A percentile compares a stretch with the other conserved stretches of the same genome.
Conservation (phyloP, 805 yeast species). For the Barnettozyma wickerhamii region DNA sequence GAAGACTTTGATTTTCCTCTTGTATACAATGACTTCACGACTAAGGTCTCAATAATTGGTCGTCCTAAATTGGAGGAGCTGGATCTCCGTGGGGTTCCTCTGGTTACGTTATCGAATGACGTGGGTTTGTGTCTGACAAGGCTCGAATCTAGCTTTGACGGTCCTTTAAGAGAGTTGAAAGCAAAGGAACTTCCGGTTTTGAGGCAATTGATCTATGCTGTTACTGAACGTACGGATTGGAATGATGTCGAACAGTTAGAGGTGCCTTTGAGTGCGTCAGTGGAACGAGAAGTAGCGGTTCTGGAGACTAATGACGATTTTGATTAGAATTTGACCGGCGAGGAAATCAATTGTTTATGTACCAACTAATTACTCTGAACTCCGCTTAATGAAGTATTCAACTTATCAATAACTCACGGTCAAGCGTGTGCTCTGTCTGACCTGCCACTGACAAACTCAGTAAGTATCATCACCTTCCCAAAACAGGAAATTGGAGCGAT, state of each 20-base stretch:
- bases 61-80: conserved; percentile 2
- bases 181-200: conserved; percentile 3
- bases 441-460: too few relatives aligned
- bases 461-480: too few relatives aligned
- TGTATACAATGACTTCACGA: neutral
- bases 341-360: too few relatives aligned
- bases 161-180: conserved; percentile 1
- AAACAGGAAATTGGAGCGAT: too few relatives aligned
- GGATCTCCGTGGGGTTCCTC: neutral
- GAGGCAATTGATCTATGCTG: conserved; percentile 1
- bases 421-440: too few relatives aligned
- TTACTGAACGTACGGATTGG: neutral
- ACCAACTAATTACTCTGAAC: too few relatives aligned
- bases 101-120: neutral
- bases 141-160: neutral
- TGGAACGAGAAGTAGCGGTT: too few relatives aligned
- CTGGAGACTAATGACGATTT: too few relatives aligned
- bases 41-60: neutral
- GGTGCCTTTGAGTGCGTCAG: too few relatives aligned
- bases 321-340: too few relatives aligned
- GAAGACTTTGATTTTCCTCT: conserved; percentile 1
- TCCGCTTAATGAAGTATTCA: too few relatives aligned
- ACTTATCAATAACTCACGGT: too few relatives aligned
- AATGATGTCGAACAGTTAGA: neutral
- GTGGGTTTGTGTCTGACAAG: neutral